phyloP scores from a whole-genome alignment of 1,284 basidiomycete genomes.

The Trametes versicolor region DNA sequence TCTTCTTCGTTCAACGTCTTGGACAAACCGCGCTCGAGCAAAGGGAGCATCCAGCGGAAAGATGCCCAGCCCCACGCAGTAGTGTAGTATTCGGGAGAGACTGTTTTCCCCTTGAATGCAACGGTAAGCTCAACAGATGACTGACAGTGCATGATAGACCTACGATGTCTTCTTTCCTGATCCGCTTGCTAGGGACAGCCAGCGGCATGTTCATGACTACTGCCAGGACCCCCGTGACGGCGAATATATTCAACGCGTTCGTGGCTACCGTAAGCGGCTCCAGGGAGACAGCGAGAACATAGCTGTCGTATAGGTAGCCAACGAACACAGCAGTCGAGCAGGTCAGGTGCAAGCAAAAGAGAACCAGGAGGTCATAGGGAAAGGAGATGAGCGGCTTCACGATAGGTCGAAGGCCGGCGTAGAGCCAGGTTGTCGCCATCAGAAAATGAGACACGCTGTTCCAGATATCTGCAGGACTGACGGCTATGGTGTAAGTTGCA shows the following conservation, averaged over 20 bases:
- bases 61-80: conserved; percentile 82
- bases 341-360: conserved; percentile 57
- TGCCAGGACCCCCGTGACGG: conserved; percentile 51
- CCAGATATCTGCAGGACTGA: conserved; percentile 42
- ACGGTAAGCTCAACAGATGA: not conserved
- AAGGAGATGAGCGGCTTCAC: conserved; percentile 53
- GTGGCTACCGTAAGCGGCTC: conserved; percentile 42
- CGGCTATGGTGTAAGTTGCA: conserved; percentile 54
- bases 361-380: conserved; percentile 60
- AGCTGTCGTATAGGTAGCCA: conserved; percentile 57
- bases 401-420: conserved; percentile 57
- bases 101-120: conserved; percentile 53
- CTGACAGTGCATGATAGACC: conserved; percentile 32
- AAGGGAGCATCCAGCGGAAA: conserved; percentile 80
- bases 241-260: conserved; percentile 53
- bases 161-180: conserved; percentile 64
- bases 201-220: conserved; percentile 67
- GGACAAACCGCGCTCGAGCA: conserved; percentile 69
- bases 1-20: conserved; percentile 75
- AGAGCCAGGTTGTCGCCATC: conserved; percentile 65
- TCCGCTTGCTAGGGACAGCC: conserved; percentile 57
- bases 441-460: conserved; percentile 49
- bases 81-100: conserved; percentile 81
- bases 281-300: conserved; percentile 50
- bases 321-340: conserved; percentile 55